Percentiles rank a stretch among this genome's conserved stretches.
Evolutionary conservation across 139 green algal genomes (phyloP).

Genomic region (Pseudopediastrum boryanum): DNA sequence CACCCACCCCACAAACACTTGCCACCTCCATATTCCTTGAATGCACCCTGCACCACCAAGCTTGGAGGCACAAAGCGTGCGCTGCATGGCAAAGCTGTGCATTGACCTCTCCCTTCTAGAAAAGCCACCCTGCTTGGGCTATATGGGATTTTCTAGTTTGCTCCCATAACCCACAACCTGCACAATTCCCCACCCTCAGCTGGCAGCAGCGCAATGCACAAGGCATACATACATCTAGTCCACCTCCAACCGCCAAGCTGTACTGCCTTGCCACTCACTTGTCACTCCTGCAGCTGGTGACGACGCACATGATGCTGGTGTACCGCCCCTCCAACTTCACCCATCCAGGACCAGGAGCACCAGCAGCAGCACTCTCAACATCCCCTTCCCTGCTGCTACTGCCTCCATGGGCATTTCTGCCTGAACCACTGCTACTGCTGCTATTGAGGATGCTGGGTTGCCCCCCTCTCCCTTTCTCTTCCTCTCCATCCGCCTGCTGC

Average conservation of each 20-base stretch:
- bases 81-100: too few species aligned
- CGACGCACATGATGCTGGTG: conserved; percentile 73
- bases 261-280: conserved; percentile 52
- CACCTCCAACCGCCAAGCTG: background rate
- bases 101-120: too few species aligned
- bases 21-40: too few species aligned
- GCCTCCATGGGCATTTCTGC: background rate
- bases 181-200: too few species aligned
- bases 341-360: conserved; percentile 35
- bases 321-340: conserved; percentile 62
- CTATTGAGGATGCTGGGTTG: background rate
- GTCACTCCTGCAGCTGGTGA: conserved; percentile 80
- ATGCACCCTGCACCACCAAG: too few species aligned
- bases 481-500: background rate
- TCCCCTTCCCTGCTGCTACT: conserved; percentile 1
- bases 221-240: too few species aligned
- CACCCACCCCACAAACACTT: too few species aligned
- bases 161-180: too few species aligned
- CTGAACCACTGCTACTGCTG: background rate
- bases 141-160: too few species aligned
- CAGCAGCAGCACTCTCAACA: background rate
- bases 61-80: too few species aligned
- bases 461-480: conserved; percentile 20
- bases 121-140: too few species aligned
- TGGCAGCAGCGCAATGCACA: too few species aligned